Percentiles rank a stretch among this genome's conserved stretches.
phyloP scores from a whole-genome alignment of 192 early-diverging fungal species.

The Jimgerdemannia flammicorona region DNA sequence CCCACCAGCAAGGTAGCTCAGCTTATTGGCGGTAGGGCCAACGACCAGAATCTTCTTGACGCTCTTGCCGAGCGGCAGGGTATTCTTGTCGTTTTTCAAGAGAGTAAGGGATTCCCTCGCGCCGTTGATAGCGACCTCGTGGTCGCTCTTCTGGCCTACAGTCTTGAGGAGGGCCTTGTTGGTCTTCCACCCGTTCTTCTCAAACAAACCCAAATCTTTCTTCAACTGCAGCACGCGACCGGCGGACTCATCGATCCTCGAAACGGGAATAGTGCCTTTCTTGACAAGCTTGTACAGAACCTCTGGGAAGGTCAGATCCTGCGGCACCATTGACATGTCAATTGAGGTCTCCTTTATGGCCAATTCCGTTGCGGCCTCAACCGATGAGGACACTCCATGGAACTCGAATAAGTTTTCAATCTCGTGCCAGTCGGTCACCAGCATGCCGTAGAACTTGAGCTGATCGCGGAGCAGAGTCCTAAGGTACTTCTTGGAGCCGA shows the following conservation, averaged over 20 bases:
- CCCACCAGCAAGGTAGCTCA: conserved; percentile 49
- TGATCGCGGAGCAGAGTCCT: conserved; percentile 45
- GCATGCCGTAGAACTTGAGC: conserved; percentile 52
- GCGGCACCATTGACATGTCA: conserved; percentile 64
- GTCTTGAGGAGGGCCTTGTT: conserved; percentile 29
- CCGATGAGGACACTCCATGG: conserved; percentile 35
- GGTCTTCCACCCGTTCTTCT: conserved; percentile 26
- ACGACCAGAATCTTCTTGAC: conserved; percentile 46
- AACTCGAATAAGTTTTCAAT: conserved; percentile 46
- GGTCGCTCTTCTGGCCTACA: conserved; percentile 47
- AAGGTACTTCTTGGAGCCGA: conserved; percentile 51
- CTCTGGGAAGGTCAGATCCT: conserved; percentile 47
- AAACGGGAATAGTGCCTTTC: conserved; percentile 26
- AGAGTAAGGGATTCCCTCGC: conserved; percentile 55
- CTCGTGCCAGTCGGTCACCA: conserved; percentile 61
- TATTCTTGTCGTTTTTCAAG: conserved; percentile 45
- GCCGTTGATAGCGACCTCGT: conserved; percentile 42
- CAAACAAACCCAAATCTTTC: conserved; percentile 62
- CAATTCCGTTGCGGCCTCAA: conserved; percentile 38
- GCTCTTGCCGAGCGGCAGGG: conserved; percentile 39
- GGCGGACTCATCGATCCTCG: conserved; percentile 45
- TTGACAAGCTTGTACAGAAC: conserved; percentile 34
- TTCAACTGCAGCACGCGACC: conserved; percentile 58
- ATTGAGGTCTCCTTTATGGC: conserved; percentile 43
- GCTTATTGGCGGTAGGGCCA: conserved; percentile 54